These are phyloP conservation scores for Tillandsia leiboldiana DNA, from an alignment of 176 grass and related monocot species.

Conservation along the genomic window DNA sequence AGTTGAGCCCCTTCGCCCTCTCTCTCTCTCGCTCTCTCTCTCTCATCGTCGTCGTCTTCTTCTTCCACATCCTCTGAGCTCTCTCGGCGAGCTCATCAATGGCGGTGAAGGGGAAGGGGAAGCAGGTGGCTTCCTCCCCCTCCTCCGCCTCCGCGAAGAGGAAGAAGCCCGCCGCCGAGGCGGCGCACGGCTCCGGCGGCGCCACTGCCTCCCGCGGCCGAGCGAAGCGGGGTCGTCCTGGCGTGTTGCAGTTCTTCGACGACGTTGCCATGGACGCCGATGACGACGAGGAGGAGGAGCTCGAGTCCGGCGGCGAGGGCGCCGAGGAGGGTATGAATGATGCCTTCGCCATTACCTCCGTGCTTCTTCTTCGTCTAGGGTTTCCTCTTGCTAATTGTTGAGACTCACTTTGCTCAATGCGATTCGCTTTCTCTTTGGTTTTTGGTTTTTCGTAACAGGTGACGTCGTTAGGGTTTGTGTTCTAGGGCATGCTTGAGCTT, in stretches of 20 bases:
- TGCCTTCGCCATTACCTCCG: background rate
- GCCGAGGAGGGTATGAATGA: conserved; percentile 25
- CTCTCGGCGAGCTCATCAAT: conserved; percentile 18
- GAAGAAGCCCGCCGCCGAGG: conserved; percentile 16
- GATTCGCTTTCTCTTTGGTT: background rate
- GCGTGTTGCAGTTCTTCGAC: conserved; percentile 65
- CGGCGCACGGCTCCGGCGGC: conserved; percentile 22
- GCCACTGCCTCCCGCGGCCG: conserved; percentile 22
- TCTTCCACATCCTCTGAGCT: conserved; percentile 9
- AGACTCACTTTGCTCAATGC: background rate
- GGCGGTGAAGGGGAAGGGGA: conserved; percentile 72
- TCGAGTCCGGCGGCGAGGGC: conserved; percentile 28
- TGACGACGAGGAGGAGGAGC: conserved; percentile 38
- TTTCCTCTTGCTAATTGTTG: background rate
- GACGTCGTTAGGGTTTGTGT: background rate
- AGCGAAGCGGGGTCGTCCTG: conserved; percentile 26
- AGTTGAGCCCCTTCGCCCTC: background rate
- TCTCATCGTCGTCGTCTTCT: background rate
- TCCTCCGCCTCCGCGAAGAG: conserved; percentile 18
- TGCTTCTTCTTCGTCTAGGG: background rate
- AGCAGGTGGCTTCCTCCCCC: conserved; percentile 36
- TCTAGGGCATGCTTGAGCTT: background rate
- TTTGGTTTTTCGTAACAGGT: background rate
- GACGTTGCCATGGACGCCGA: conserved; percentile 48
- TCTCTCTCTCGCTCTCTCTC: background rate